These are phyloP conservation scores for Oropetium thomaeum DNA, from an alignment of 176 grass and related monocot species.

Conservation along the genomic window DNA sequence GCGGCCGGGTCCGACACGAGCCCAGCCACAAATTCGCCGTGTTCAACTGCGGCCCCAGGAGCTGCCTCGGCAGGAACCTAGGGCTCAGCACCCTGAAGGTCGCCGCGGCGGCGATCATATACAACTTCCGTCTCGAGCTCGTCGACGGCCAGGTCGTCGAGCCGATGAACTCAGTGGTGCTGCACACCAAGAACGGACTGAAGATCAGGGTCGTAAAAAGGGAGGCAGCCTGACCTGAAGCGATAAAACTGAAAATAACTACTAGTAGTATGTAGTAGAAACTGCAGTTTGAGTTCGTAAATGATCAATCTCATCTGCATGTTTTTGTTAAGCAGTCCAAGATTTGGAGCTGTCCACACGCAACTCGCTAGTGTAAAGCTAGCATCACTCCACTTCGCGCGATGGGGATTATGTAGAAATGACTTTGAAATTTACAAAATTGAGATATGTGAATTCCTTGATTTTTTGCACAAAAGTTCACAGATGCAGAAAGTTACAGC, in stretches of 20 bases:
- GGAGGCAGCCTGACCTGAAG: neutral
- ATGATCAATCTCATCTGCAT: neutral
- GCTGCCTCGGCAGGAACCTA: conserved; percentile 50
- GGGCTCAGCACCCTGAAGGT: conserved; percentile 51
- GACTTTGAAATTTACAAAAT: neutral
- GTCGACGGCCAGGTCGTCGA: conserved; percentile 37
- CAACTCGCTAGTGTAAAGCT: neutral
- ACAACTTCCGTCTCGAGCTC: conserved; percentile 52
- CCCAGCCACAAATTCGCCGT: conserved; percentile 53
- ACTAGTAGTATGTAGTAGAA: neutral
- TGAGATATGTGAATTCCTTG: neutral
- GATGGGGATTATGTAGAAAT: neutral
- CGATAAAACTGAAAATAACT: neutral
- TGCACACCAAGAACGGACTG: conserved; percentile 55
- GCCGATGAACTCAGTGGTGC: conserved; percentile 48
- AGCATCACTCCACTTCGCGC: neutral
- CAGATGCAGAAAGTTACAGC: neutral
- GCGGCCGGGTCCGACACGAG: conserved; percentile 33
- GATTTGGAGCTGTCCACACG: neutral
- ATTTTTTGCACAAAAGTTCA: neutral
- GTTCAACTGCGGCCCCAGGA: conserved; percentile 58
- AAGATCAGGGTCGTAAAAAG: conserved; percentile 38
- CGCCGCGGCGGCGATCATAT: conserved; percentile 24
- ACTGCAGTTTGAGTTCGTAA: neutral
- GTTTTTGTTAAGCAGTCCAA: neutral